phyloP scores from a whole-genome alignment of 164 flowering plant species.

The Nelumbo lutea region DNA sequence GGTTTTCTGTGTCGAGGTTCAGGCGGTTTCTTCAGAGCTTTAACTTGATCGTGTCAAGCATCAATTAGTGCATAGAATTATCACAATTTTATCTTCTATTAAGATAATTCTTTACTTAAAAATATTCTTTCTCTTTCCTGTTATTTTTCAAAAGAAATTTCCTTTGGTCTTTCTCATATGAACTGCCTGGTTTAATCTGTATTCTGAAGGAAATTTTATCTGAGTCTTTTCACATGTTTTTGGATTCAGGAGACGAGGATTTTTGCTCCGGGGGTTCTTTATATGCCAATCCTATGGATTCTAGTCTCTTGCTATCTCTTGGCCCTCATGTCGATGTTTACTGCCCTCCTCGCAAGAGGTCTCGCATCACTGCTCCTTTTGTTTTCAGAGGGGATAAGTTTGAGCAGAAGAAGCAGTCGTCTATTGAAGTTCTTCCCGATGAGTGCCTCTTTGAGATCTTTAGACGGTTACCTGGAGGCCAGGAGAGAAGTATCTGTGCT shows the following conservation, averaged over 20 bases:
- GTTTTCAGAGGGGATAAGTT: slow-evolving; percentile 27
- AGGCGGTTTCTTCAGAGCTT: not conserved
- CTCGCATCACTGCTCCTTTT: slow-evolving; percentile 33
- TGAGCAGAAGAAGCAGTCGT: slow-evolving; percentile 32
- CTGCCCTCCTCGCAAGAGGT: slow-evolving; percentile 35
- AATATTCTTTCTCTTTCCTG: not conserved
- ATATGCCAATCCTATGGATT: slow-evolving; percentile 22
- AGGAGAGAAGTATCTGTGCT: slow-evolving; percentile 59
- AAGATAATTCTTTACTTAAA: not conserved
- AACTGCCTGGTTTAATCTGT: not conserved
- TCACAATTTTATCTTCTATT: not conserved
- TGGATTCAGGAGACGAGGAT: slow-evolving; percentile 29
- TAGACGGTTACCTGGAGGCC: slow-evolving; percentile 49
- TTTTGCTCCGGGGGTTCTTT: slow-evolving; percentile 21
- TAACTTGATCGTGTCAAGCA: not conserved
- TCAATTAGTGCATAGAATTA: not conserved
- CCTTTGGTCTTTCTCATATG: too few relatives aligned
- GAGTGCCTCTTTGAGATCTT: slow-evolving; percentile 80
- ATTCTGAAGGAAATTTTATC: not conserved
- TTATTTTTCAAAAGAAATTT: too few relatives aligned
- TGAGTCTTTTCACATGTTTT: slow-evolving; percentile 1
- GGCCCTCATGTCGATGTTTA: slow-evolving; percentile 27
- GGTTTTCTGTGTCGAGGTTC: not conserved
- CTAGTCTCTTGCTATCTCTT: slow-evolving; percentile 24
- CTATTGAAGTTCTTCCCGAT: slow-evolving; percentile 70